Base-by-base conservation (phyloP, 148 eudicot species). In the Cornus controversa region DNA sequence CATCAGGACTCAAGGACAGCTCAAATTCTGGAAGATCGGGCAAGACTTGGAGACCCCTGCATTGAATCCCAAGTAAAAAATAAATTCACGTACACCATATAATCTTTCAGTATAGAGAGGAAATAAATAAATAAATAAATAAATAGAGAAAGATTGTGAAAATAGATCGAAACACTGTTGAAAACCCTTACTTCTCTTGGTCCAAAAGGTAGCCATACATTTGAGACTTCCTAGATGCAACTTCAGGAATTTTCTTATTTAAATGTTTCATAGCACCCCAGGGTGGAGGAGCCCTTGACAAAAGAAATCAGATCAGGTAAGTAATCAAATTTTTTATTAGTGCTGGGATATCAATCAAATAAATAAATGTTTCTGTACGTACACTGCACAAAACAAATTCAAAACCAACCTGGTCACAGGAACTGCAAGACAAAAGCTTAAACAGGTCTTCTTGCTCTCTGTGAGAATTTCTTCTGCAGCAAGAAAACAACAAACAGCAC, bases 21-120 rank as follows among this genome's bases (percentile, higher is more conserved):
- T 91, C 87, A 67, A 96, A 96, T 75, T 96, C 99, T 2, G 99
- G 99, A 69, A 96, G 93, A 57, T 93, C 97, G 0, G 98, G 97
- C 82, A 93, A 85, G 24, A 81, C 73, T 45, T 87, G 88, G 9
- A 91, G 84, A 1, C 85, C 89, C 85, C 98, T 93, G 89, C 82
- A 86, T 70, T 60, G 75, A 3, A 60, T 78, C 10, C 11, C 22
- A 23, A 77, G 6, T 40, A 25, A 25, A 40, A 25, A 25, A 40
- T 26, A 25, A 47, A 15, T 76, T 24, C 63, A 28, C 10, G n/a
- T n/a, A 45, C 2, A 2, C 20, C 64, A 22, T n/a, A n/a, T n/a
- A n/a, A n/a, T 60, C 23, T 22, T 60, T 60, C 24, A n/a, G 25
- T 1, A 60, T 14, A 60, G 64, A 28, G 28, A 54, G 0, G 22